These are phyloP conservation scores for Trypanosoma mega DNA, from an alignment of 208 protist genomes.

Conservation along the genomic window DNA sequence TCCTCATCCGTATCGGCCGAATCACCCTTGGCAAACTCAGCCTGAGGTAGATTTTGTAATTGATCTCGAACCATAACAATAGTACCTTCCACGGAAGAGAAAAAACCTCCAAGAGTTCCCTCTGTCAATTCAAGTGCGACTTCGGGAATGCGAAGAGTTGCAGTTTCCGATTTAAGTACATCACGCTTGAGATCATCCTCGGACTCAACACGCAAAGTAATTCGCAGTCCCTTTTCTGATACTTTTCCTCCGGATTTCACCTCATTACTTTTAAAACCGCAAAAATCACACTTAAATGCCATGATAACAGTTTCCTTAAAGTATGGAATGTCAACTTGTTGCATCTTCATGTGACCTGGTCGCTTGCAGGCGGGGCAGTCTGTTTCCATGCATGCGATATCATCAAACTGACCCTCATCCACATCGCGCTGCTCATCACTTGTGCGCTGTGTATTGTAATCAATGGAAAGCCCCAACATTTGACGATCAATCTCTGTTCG, in stretches of 20 bases:
- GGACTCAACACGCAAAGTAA: conserved; percentile 69
- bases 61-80: conserved; percentile 85
- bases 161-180: conserved; percentile 94
- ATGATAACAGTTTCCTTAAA: conserved; percentile 96
- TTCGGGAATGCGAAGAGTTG: conserved; percentile 86
- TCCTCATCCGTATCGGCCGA: conserved; percentile 44
- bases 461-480: conserved; percentile 77
- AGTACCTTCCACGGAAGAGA: conserved; percentile 94
- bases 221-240: conserved; percentile 58
- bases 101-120: conserved; percentile 93
- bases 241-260: conserved; percentile 92
- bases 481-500: conserved; percentile 87
- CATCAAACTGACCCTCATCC: conserved; percentile 73
- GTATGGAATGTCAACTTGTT: conserved; percentile 91
- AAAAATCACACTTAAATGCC: conserved; percentile 92
- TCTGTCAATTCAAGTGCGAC: conserved; percentile 82
- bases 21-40: conserved; percentile 72
- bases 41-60: conserved; percentile 78
- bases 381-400: conserved; percentile 63
- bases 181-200: conserved; percentile 92
- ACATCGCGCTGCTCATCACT: conserved; percentile 70
- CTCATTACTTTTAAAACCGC: conserved; percentile 94
- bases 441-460: conserved; percentile 88
- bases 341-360: conserved; percentile 71
- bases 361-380: conserved; percentile 78